These are phyloP conservation scores for Penicillium chermesinum DNA, from an alignment of 495 filamentous ascomycete species.

Conservation along the genomic window DNA sequence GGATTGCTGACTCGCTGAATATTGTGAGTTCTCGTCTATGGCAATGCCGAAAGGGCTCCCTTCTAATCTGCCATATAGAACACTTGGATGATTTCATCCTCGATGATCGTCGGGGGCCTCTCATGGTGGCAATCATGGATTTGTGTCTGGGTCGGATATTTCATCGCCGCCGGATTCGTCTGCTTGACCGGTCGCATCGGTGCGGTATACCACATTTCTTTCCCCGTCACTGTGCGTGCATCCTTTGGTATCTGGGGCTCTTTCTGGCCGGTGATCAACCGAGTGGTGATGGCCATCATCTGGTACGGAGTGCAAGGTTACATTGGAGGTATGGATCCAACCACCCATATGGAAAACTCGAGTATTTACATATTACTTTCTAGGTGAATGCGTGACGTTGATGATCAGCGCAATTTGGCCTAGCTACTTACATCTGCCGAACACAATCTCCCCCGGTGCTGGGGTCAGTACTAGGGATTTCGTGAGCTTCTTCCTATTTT, in stretches of 20 bases:
- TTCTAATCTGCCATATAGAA: slow-evolving; percentile 43
- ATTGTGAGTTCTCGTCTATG: slow-evolving; percentile 49
- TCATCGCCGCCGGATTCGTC: slow-evolving; percentile 70
- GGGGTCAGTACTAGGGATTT: slow-evolving; percentile 75
- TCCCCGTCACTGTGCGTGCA: slow-evolving; percentile 70
- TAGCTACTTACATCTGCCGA: slow-evolving; percentile 58
- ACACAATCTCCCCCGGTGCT: slow-evolving; percentile 57
- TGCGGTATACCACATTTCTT: slow-evolving; percentile 84
- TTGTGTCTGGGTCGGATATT: slow-evolving; percentile 80
- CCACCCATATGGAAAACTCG: too few relatives aligned
- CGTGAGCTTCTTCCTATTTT: slow-evolving; percentile 79
- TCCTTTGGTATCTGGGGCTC: slow-evolving; percentile 85
- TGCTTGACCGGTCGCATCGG: slow-evolving; percentile 78
- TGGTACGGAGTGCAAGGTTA: slow-evolving; percentile 81
- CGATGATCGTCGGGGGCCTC: slow-evolving; percentile 70
- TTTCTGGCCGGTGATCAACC: slow-evolving; percentile 87
- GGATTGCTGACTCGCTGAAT: slow-evolving; percentile 93
- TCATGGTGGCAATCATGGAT: slow-evolving; percentile 98
- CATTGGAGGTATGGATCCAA: slow-evolving; percentile 69
- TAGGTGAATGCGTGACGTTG: slow-evolving; percentile 67
- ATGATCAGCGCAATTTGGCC: slow-evolving; percentile 85
- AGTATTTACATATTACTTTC: background rate
- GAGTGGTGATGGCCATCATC: slow-evolving; percentile 76
- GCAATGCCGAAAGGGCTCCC: background rate
- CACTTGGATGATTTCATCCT: slow-evolving; percentile 95